Evolutionary conservation across 805 yeast genomes (phyloP), one percentile per base, ranked within the genome.

Genomic region (Torulaspora microellipsoides): DNA sequence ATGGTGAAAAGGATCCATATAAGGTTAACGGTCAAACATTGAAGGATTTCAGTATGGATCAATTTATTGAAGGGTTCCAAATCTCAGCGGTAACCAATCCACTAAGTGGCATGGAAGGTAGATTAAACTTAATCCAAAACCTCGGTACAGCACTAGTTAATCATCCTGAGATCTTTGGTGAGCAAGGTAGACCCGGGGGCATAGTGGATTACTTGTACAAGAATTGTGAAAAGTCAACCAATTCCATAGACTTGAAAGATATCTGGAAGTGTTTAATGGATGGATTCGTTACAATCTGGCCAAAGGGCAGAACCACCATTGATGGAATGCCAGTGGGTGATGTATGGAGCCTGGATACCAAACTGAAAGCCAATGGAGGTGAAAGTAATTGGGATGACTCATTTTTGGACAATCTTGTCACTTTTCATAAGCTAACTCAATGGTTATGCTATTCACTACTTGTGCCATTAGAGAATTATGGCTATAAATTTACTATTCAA

Each of bases 341-440:
- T 60, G 79, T 82, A 6, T 81, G 85, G 85, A 62, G 62, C 33
- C 65, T 73, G 23, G 55, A 69, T 30, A 67, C 68, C 17, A 67
- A 67, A 17, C 34, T 55, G 5, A 50, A 56, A 27, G 42, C 51
- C 0, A 38, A 45, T 2, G 58, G 54, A 6, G 15, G 25, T 10
- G n/a, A 38, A n/a, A 34, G 48, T 6, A 13, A 27, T 14, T 34
- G 43, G 28, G 41, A 50, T n/a, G 73, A 69, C 31, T 34, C 43
- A 2, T 36, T 28, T 13, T 49, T 66, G 49, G 62, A 66, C 13
- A 64, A 64, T 34, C 72, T 80, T 36, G 77, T 77, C 13, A 80
- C 85, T 2, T 80, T 80, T 60, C 85, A 80, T 53, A 80, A 81
- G 46, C 66, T 81, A 31, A 78, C 83, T 0, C 86, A 80, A 59